Conservation (phyloP, 1,284 basidiomycete species). For the Anthracocystis setariae region DNA sequence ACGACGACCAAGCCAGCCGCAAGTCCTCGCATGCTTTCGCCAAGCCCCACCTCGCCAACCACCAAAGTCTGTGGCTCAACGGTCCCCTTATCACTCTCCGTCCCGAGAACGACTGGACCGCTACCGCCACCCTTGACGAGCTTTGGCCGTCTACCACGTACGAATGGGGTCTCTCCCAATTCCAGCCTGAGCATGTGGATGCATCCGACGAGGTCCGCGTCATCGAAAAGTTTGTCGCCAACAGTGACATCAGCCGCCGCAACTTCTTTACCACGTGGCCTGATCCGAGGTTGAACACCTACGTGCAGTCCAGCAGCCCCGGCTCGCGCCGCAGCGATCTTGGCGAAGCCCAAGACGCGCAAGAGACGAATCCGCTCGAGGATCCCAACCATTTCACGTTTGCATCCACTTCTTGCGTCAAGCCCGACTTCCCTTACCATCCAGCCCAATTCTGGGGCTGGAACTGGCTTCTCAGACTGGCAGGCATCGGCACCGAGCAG, state of each 20-base stretch:
- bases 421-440: conserved; percentile 66
- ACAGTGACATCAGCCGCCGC: conserved; percentile 36
- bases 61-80: conserved; percentile 63
- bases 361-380: conserved; percentile 55
- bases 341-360: conserved; percentile 1
- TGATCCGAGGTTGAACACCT: conserved; percentile 64
- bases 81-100: conserved; percentile 59
- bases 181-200: conserved; percentile 38
- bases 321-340: conserved; percentile 21
- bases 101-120: conserved; percentile 75
- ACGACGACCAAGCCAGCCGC: conserved; percentile 21
- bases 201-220: conserved; percentile 41
- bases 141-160: conserved; percentile 79
- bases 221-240: conserved; percentile 46
- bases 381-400: conserved; percentile 66
- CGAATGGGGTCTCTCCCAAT: conserved; percentile 73
- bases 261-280: conserved; percentile 72
- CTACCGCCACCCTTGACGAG: conserved; percentile 72
- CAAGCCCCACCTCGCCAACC: conserved; percentile 34
- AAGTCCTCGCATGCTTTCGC: conserved; percentile 16
- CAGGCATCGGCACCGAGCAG: conserved; percentile 50
- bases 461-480: conserved; percentile 57
- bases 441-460: conserved; percentile 66
- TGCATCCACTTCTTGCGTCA: conserved; percentile 64
- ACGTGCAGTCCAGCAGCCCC: conserved; percentile 48